These are phyloP conservation scores for Ceratocystiopsis sp. DNA, from an alignment of 2,329 filamentous ascomycete species.

Conservation along the genomic window DNA sequence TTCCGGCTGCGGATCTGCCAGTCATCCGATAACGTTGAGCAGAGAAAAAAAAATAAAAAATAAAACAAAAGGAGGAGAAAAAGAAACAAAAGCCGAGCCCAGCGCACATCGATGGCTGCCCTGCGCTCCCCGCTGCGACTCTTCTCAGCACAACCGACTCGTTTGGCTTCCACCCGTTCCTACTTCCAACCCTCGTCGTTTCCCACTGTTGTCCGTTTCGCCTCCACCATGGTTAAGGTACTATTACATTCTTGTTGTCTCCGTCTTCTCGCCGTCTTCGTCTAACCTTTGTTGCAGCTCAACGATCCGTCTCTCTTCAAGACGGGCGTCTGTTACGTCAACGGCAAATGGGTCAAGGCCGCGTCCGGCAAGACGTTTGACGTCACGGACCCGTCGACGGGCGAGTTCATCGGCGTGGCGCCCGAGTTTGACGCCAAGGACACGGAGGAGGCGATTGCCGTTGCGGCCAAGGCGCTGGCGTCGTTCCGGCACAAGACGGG, in stretches of 20 bases:
- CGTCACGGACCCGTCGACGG: conserved; percentile 70
- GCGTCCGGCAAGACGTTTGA: conserved; percentile 84
- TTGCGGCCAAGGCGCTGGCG: conserved; percentile 61
- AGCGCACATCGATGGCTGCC: background rate
- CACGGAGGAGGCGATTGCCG: conserved; percentile 63
- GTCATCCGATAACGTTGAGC: no score
- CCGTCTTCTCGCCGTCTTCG: background rate
- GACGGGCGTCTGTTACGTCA: conserved; percentile 65
- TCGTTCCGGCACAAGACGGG: conserved; percentile 55
- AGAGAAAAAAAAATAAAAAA: no score
- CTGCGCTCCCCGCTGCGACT: conserved; percentile 5
- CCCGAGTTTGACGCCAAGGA: conserved; percentile 73
- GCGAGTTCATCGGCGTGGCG: conserved; percentile 61
- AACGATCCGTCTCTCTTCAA: conserved; percentile 73
- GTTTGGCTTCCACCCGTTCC: conserved; percentile 8
- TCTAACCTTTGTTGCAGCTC: conserved; percentile 37
- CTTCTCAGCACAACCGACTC: conserved; percentile 1
- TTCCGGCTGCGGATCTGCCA: no score
- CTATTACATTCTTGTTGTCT: background rate
- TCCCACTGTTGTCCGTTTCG: conserved; percentile 13
- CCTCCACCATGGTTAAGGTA: conserved; percentile 31
- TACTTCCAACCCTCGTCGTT: conserved; percentile 15
- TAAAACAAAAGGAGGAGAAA: no score
- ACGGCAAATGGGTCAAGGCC: conserved; percentile 81
- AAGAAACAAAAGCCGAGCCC: no score